A percentile compares a stretch with the other conserved stretches of the same genome.
phyloP scores from a whole-genome alignment of 2,329 filamentous ascomycete genomes.

The Claviceps sp. region DNA sequence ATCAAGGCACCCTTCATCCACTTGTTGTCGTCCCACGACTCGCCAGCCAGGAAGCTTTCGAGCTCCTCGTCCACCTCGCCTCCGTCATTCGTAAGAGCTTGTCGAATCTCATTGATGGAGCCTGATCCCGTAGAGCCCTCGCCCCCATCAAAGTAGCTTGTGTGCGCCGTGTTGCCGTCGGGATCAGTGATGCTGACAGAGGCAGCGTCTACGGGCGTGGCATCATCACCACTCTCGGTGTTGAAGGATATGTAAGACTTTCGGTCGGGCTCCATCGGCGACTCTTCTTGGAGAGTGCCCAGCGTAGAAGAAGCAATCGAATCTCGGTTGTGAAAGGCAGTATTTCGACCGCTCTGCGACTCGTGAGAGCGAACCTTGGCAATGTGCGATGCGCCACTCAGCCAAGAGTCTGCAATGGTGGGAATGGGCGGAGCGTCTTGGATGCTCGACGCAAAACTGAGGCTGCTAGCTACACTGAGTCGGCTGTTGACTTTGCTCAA shows the following conservation, averaged over 20 bases:
- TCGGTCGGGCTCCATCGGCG: constrained; percentile 70
- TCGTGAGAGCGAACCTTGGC: constrained; percentile 28
- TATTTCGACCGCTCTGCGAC: constrained; percentile 32
- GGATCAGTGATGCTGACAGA: constrained; percentile 65
- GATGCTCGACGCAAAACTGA: constrained; percentile 84
- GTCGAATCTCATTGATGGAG: constrained; percentile 71
- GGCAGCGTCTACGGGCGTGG: constrained; percentile 21
- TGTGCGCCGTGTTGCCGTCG: constrained; percentile 54
- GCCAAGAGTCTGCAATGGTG: constrained; percentile 88
- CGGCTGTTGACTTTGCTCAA: constrained; percentile 88
- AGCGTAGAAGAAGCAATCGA: constrained; percentile 82
- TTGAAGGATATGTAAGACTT: constrained; percentile 89
- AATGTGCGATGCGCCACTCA: constrained; percentile 36
- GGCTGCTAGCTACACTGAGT: constrained; percentile 83
- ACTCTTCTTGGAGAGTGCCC: constrained; percentile 84
- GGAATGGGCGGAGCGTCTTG: constrained; percentile 91
- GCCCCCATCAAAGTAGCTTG: constrained; percentile 82
- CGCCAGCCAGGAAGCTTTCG: constrained; percentile 76
- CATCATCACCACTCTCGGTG: constrained; percentile 61
- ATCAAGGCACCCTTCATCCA: constrained; percentile 99
- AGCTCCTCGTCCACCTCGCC: constrained; percentile 86
- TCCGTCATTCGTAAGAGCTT: constrained; percentile 78
- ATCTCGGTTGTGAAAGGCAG: constrained; percentile 51
- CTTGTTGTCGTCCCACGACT: constrained; percentile 92
- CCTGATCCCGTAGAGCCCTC: constrained; percentile 57